phyloP scores from a whole-genome alignment of 2,329 filamentous ascomycete genomes.

The Raffaelea ambrosiae region DNA sequence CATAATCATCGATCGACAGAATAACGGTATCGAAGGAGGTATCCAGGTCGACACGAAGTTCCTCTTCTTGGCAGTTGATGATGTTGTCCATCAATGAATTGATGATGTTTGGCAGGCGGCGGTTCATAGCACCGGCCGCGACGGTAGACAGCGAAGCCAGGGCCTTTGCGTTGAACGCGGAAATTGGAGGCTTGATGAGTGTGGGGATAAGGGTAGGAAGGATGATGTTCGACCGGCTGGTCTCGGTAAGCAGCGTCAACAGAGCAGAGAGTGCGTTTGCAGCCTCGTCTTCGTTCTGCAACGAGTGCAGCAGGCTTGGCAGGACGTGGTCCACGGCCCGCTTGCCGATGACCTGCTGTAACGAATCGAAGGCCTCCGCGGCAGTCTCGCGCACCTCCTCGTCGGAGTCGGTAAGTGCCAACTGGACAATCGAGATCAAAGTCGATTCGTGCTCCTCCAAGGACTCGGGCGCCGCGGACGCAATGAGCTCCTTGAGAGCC shows the following conservation, averaged over 20 bases:
- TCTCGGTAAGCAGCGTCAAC: constrained; percentile 87
- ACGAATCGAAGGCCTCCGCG: constrained; percentile 90
- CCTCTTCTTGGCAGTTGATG: constrained; percentile 66
- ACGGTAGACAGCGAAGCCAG: constrained; percentile 89
- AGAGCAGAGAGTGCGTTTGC: constrained; percentile 89
- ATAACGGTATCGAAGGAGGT: constrained; percentile 82
- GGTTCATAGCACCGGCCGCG: constrained; percentile 81
- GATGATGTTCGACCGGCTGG: constrained; percentile 90
- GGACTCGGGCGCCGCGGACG: constrained; percentile 77
- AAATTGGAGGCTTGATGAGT: constrained; percentile 80
- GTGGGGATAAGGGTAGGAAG: constrained; percentile 93
- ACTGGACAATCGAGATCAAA: constrained; percentile 87
- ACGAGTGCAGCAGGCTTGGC: constrained; percentile 81
- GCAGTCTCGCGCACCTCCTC: constrained; percentile 89
- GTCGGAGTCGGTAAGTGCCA: constrained; percentile 83
- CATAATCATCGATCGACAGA: constrained; percentile 87
- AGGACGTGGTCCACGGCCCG: constrained; percentile 91
- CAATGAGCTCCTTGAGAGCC: constrained; percentile 86
- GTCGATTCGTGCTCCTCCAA: constrained; percentile 93
- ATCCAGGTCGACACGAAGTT: constrained; percentile 63
- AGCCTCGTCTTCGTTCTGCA: constrained; percentile 77
- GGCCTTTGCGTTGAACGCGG: constrained; percentile 89
- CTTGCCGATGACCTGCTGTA: constrained; percentile 92
- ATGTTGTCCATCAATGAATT: constrained; percentile 94
- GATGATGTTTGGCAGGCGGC: constrained; percentile 80